These are phyloP conservation scores for Russula emetica DNA, from an alignment of 768 basidiomycete species.

Conservation along the genomic window DNA sequence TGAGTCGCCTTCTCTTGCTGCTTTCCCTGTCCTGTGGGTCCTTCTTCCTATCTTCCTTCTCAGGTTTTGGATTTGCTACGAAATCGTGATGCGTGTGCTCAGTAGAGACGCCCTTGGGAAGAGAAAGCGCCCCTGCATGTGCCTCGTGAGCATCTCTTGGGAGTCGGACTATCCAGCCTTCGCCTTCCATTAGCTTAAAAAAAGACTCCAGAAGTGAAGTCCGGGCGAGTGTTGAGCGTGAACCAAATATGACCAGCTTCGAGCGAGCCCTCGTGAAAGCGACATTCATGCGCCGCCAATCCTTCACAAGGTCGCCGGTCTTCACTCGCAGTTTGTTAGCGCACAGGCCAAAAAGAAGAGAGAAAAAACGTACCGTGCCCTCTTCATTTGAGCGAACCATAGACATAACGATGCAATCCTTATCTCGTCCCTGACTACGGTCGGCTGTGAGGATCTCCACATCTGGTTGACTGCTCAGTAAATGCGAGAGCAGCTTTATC, in stretches of 20 bases:
- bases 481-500: slow-evolving; percentile 76
- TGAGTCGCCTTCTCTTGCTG: slow-evolving; percentile 38
- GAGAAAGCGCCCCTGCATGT: slow-evolving; percentile 41
- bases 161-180: slow-evolving; percentile 66
- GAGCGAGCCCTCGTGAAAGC: slow-evolving; percentile 89
- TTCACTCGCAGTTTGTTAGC: slow-evolving; percentile 32
- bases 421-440: slow-evolving; percentile 91
- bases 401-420: slow-evolving; percentile 90
- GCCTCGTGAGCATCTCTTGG: slow-evolving; percentile 47
- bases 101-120: slow-evolving; percentile 18
- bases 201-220: slow-evolving; percentile 67
- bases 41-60: slow-evolving; percentile 38
- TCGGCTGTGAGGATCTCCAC: slow-evolving; percentile 91
- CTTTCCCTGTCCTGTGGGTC: slow-evolving; percentile 25
- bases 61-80: slow-evolving; percentile 27
- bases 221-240: slow-evolving; percentile 64
- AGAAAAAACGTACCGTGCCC: slow-evolving; percentile 55
- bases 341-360: neutral
- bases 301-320: slow-evolving; percentile 90
- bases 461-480: slow-evolving; percentile 50
- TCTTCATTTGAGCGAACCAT: slow-evolving; percentile 85
- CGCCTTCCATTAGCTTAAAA: slow-evolving; percentile 67
- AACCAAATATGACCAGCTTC: slow-evolving; percentile 90
- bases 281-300: slow-evolving; percentile 96
- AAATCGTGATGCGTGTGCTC: slow-evolving; percentile 8